Evolutionary conservation across 441 rosid genomes (phyloP).

Genomic region (Breynia disticha): DNA sequence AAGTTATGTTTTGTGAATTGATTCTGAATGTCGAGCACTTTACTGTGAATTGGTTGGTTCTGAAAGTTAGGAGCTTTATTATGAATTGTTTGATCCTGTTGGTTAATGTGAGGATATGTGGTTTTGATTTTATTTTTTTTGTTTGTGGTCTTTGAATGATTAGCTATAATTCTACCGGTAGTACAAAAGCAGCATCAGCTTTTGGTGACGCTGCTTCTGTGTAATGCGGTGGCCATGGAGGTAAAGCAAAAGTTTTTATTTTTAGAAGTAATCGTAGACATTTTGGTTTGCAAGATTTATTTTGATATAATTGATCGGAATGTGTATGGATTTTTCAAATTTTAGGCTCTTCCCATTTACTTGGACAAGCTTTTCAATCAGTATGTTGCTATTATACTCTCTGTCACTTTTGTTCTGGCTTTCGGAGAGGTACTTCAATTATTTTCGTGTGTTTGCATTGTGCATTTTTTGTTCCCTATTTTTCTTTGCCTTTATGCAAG

Average conservation of each 20-base stretch:
- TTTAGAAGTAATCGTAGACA: constrained; percentile 2
- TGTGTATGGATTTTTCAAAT: constrained; percentile 16
- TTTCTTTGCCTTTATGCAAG: not conserved
- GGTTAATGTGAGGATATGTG: not conserved
- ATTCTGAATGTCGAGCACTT: too few relatives aligned
- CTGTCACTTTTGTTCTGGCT: constrained; percentile 79
- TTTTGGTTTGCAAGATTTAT: not conserved
- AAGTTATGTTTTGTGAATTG: too few relatives aligned
- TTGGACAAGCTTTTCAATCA: constrained; percentile 90
- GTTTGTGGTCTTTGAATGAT: not conserved
- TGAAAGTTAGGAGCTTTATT: too few relatives aligned
- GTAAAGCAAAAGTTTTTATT: constrained; percentile 18
- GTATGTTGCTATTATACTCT: constrained; percentile 78
- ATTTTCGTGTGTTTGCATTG: constrained; percentile 3
- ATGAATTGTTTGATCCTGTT: too few relatives aligned
- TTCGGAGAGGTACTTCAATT: constrained; percentile 92
- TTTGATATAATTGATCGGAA: not conserved
- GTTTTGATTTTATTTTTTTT: constrained; percentile 2
- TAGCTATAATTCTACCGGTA: constrained; percentile 77
- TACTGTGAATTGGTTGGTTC: too few relatives aligned
- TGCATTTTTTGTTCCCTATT: not conserved
- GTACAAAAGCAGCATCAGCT: constrained; percentile 96
- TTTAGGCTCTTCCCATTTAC: constrained; percentile 90
- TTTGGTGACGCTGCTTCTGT: constrained; percentile 77
- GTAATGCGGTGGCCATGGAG: constrained; percentile 94